These are phyloP conservation scores for Microsporum audouinii DNA, from an alignment of 2,329 filamentous ascomycete genomes.

Conservation along the genomic window DNA sequence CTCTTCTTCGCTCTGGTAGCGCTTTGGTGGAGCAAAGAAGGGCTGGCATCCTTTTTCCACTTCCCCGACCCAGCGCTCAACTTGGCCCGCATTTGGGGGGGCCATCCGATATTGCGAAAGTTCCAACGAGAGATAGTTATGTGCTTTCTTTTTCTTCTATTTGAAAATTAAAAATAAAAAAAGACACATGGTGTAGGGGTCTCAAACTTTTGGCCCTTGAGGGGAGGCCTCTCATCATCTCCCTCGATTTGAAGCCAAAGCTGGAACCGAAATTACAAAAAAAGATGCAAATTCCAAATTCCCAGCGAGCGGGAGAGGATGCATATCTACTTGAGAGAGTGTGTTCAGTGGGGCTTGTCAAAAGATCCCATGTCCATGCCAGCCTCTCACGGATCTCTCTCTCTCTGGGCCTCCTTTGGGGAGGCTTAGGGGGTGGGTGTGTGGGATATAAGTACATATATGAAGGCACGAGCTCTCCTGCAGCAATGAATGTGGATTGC, in stretches of 20 bases:
- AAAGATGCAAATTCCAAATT: background rate
- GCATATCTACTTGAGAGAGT: background rate
- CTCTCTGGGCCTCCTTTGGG: background rate
- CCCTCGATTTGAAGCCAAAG: background rate
- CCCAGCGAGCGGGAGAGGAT: background rate
- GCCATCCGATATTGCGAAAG: background rate
- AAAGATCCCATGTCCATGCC: background rate
- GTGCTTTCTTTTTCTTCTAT: background rate
- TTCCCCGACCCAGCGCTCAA: background rate
- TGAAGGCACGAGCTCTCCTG: slow-evolving; percentile 2
- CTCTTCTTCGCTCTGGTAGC: background rate
- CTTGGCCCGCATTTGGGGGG: background rate
- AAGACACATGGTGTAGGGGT: slow-evolving; percentile 1
- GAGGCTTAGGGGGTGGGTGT: background rate
- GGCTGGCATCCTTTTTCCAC: slow-evolving; percentile 3
- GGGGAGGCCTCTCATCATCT: background rate
- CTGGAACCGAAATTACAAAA: background rate
- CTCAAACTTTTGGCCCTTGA: background rate
- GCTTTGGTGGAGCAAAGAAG: background rate
- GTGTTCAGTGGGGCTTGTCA: background rate
- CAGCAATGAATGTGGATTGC: background rate
- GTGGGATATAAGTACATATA: slow-evolving; percentile 3
- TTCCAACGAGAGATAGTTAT: too few species aligned
- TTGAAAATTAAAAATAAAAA: background rate
- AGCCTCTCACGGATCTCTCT: background rate